Base-by-base conservation (phyloP, 257 asterid genomes). In the Scutellaria barbata region DNA sequence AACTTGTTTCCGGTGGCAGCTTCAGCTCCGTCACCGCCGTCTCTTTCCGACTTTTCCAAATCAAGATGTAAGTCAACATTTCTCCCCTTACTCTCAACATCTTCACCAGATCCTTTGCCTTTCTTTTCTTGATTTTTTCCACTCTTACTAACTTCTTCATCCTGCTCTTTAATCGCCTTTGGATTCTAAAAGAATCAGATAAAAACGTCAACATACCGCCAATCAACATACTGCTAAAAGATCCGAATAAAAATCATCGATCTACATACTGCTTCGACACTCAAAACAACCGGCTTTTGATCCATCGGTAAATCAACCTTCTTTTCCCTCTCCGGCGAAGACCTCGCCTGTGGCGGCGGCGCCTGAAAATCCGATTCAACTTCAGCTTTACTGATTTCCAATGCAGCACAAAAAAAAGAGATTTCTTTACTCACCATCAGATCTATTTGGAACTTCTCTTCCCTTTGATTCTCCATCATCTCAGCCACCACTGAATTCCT, bases 401-500 rank as follows among this genome's bases (percentile, higher is more conserved):
- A 37, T 8, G 39, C 39, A 55, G 18, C 2, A 35, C 66, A 33
- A 14, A 35, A 51, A 77, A 51, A 45, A 10, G 10, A 46, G 10
- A 33, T 11, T 47, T 60, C 46, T 12, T 43, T 37, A 48, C 90
- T 74, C 87, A 94, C 99, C 99, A 92, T 93, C 76, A 92, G 97
- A 90, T 95, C 98, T 83, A 95, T 92, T 78, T 88, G 89, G 54
- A 89, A 89, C 84, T 92, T 95, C 35, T 87, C 95, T 64, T 84
- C 92, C 81, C 82, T 85, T 46, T 66, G 83, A 33, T 39, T 81
- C 69, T 81, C 89, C 74, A 66, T 74, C 74, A 66, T 74, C 71
- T 55, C 92, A 46, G 81, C 18, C 33, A 42, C 76, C 25, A 60
- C n/a, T 35, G 72, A 76, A 67, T 55, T 85, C 60, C 95, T 91